Conservation (phyloP, 176 grass and related monocot genomes). For the Oryza nivara region DNA sequence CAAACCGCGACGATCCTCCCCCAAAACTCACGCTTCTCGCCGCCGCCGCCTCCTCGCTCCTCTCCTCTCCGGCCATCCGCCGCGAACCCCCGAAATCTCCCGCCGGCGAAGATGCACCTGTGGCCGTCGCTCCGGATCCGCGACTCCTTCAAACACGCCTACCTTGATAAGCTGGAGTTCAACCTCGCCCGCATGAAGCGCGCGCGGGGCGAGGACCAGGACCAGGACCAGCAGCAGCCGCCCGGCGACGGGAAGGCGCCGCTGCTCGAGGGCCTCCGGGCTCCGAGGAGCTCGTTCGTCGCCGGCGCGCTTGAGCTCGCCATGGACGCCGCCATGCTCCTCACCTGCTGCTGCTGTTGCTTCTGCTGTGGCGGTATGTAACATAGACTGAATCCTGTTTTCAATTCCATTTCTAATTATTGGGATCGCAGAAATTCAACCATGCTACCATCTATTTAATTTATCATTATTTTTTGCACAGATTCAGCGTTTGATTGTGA, state of each 20-base stretch:
- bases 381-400: not conserved
- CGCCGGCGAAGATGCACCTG: conserved; percentile 75
- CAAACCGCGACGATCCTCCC: conserved; percentile 6
- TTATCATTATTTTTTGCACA: not conserved
- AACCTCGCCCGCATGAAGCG: conserved; percentile 73
- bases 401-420: not conserved
- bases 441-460: not conserved
- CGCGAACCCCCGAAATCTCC: not conserved
- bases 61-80: not conserved
- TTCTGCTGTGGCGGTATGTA: conserved; percentile 79
- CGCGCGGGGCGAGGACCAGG: conserved; percentile 28
- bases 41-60: not conserved
- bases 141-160: conserved; percentile 83
- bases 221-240: conserved; percentile 9
- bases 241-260: conserved; percentile 32
- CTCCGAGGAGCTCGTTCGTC: conserved; percentile 15
- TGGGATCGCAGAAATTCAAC: not conserved
- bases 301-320: conserved; percentile 37
- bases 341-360: conserved; percentile 82
- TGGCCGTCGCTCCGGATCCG: conserved; percentile 84
- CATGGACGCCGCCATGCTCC: conserved; percentile 62
- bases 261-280: conserved; percentile 50
- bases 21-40: conserved; percentile 24
- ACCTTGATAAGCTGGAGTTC: conserved; percentile 78
- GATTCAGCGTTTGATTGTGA: not conserved